Conservation (phyloP, 129 eudicot genomes). For the Artemisia annua region DNA sequence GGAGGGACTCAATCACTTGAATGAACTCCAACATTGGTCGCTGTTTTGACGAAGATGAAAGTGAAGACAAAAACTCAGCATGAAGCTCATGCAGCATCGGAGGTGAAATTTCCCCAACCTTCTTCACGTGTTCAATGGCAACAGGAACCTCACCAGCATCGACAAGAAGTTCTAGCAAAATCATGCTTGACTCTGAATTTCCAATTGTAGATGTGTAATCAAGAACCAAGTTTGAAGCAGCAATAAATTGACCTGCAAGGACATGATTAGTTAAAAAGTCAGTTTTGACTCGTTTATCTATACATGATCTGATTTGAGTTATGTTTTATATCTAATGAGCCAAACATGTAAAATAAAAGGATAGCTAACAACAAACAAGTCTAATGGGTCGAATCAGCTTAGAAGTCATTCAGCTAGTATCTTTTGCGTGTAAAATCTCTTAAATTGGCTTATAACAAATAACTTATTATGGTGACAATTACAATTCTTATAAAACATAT, state of each 20-base stretch:
- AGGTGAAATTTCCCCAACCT: conserved; percentile 45
- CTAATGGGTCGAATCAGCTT: neutral
- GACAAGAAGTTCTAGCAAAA: conserved; percentile 49
- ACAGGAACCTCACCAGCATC: conserved; percentile 45
- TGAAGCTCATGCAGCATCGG: conserved; percentile 41
- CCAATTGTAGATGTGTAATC: conserved; percentile 25
- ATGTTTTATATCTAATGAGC: neutral
- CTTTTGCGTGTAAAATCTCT: neutral
- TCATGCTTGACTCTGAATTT: conserved; percentile 41
- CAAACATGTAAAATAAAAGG: no score
- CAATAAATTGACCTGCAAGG: conserved; percentile 52
- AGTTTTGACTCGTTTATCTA: neutral
- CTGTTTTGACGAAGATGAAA: conserved; percentile 50
- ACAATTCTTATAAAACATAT: neutral
- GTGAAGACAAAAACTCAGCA: conserved; percentile 42
- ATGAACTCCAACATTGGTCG: conserved; percentile 40
- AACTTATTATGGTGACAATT: no score
- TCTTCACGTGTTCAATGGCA: conserved; percentile 51
- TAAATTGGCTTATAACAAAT: neutral
- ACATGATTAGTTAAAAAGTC: conserved; percentile 2
- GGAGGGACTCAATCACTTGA: conserved; percentile 27
- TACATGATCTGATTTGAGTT: neutral
- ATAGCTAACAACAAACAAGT: neutral
- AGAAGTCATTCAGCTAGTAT: neutral
- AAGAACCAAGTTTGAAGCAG: conserved; percentile 52